Evolutionary conservation across 768 basidiomycete genomes (phyloP), one percentile per base, ranked within the genome.

Genomic region (Stropharia rugosoannulata): DNA sequence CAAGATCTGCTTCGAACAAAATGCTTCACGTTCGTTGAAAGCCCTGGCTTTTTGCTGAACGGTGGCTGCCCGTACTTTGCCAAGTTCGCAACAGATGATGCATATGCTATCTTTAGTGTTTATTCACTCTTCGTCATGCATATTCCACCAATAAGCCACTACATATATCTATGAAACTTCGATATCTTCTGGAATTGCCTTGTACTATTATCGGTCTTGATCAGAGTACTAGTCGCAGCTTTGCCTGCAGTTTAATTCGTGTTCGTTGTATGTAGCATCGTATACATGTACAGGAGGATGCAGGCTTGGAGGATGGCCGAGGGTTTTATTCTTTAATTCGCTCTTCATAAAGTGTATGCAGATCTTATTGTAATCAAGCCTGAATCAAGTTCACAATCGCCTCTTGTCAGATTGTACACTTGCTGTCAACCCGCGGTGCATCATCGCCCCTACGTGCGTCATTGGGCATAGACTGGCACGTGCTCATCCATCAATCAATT

Each of bases 111-210:
- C 41, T 40, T 52, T 51, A 36, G 36, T 54, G 48, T 52, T 59
- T 40, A 44, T 47, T 50, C 52, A 41, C 51, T 54, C 59, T 54
- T 56, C 51, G 49, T 61, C 57, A 58, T 60, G 59, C 63, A 66
- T 64, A 56, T 62, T 59, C 58, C 57, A 51, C 55, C 57, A 55
- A 54, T 48, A 52, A 59, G 59, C 49, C 61, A 51, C 49, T 51
- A 57, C 61, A 66, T 65, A 57, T 62, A 66, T 65, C 66, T 69
- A 69, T 63, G 67, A 59, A 69, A 64, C 64, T 69, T 66, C 63
- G 66, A 61, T 60, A 69, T 68, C 68, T 72, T 67, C 68, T 68
- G 73, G 71, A 70, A 73, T 68, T 66, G 68, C 65, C 66, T 67
- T 68, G 68, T 74, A 73, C 65, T 65, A 70, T 60, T 51, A 67